These are phyloP conservation scores for Tagetes patula DNA, from an alignment of 129 eudicot genomes.

Conservation along the genomic window DNA sequence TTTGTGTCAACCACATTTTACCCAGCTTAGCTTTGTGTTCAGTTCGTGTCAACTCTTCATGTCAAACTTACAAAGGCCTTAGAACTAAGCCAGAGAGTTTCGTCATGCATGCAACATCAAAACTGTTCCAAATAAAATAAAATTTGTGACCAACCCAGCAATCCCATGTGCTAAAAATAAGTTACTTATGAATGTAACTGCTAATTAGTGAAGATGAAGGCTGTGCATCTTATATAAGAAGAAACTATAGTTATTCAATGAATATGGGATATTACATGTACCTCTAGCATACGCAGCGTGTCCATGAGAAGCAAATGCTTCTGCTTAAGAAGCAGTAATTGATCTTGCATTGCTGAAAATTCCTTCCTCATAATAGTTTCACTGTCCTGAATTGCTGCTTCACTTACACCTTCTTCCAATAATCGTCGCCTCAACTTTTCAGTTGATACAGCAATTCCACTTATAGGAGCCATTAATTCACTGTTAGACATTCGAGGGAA, in stretches of 20 bases:
- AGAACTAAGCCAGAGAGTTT: constrained; percentile 21
- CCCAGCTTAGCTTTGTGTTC: not conserved
- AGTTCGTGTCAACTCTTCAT: not conserved
- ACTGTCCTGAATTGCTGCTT: constrained; percentile 74
- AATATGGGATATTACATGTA: constrained; percentile 36
- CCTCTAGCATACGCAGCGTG: constrained; percentile 94
- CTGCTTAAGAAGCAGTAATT: constrained; percentile 76
- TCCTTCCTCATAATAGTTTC: constrained; percentile 83
- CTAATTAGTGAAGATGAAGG: constrained; percentile 5
- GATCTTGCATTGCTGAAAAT: constrained; percentile 79
- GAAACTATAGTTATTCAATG: constrained; percentile 13
- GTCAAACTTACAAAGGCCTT: not conserved
- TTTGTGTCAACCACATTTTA: not conserved
- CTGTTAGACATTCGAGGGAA: constrained; percentile 89
- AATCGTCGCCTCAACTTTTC: constrained; percentile 79
- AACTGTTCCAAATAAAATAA: constrained; percentile 14
- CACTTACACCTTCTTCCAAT: constrained; percentile 74
- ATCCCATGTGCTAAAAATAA: not conserved
- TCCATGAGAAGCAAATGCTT: constrained; percentile 81
- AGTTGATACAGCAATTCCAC: constrained; percentile 64
- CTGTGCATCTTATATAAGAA: constrained; percentile 23
- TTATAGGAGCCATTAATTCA: constrained; percentile 83
- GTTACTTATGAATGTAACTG: not conserved
- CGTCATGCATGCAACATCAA: not conserved
- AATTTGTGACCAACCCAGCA: not conserved